A percentile compares a stretch with the other conserved stretches of the same genome.
Evolutionary conservation across 1,284 basidiomycete genomes (phyloP).

Genomic region (Xerocomus amazonicus): DNA sequence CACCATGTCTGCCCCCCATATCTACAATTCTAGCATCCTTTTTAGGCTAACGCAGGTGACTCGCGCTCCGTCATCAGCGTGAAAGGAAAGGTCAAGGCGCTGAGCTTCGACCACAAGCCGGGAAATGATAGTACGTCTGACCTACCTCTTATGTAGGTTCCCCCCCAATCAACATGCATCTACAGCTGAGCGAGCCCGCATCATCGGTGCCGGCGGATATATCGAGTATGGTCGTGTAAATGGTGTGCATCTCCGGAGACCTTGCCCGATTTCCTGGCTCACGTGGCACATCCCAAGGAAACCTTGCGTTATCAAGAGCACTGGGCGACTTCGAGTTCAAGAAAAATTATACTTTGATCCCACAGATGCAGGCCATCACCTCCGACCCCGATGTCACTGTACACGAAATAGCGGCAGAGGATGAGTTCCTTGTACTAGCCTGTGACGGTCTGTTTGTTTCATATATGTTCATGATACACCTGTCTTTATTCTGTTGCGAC

Average conservation of each 20-base stretch:
- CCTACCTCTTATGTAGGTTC: not conserved
- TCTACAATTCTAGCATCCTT: not conserved
- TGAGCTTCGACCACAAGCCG: slow-evolving; percentile 97
- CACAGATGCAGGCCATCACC: slow-evolving; percentile 95
- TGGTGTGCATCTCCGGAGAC: slow-evolving; percentile 49
- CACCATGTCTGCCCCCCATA: not conserved
- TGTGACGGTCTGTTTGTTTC: slow-evolving; percentile 79
- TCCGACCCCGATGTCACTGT: slow-evolving; percentile 88
- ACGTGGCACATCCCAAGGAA: slow-evolving; percentile 53
- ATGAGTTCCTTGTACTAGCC: slow-evolving; percentile 94
- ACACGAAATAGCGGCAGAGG: slow-evolving; percentile 81
- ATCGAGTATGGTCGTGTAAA: slow-evolving; percentile 98
- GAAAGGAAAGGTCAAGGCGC: slow-evolving; percentile 81
- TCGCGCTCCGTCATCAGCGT: slow-evolving; percentile 89
- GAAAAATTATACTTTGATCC: slow-evolving; percentile 77
- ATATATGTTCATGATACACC: not conserved
- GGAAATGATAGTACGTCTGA: slow-evolving; percentile 68
- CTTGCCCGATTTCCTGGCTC: slow-evolving; percentile 2
- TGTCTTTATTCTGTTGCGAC: slow-evolving; percentile 11
- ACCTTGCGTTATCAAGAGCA: slow-evolving; percentile 92
- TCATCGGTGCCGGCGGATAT: slow-evolving; percentile 92
- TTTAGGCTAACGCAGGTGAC: slow-evolving; percentile 95
- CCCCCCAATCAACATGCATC: slow-evolving; percentile 4
- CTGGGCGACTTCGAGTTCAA: slow-evolving; percentile 99
- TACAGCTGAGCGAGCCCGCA: slow-evolving; percentile 82